phyloP scores from a whole-genome alignment of 169 alveolate genomes.

The Besnoitia besnoiti region DNA sequence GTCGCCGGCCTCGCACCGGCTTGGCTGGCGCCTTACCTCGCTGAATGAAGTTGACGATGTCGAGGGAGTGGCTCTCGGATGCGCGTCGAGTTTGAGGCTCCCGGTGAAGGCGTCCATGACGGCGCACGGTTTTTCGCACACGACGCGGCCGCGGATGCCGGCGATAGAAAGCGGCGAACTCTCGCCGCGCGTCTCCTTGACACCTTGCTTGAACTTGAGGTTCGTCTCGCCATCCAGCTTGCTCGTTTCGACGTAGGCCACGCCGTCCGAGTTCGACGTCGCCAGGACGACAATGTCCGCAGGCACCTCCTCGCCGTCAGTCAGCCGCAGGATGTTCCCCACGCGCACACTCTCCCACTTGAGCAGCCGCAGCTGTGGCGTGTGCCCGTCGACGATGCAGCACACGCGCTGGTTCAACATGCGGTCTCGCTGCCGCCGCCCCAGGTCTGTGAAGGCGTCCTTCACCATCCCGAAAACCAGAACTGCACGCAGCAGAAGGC shows the following conservation, averaged over 20 bases:
- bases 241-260: constrained; percentile 95
- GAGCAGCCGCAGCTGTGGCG: constrained; percentile 59
- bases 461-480: constrained; percentile 45
- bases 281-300: constrained; percentile 94
- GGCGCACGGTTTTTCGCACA: constrained; percentile 57
- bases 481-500: no score
- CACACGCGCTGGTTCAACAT: constrained; percentile 49
- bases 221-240: constrained; percentile 97
- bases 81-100: constrained; percentile 68
- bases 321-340: constrained; percentile 94
- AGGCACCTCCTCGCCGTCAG: constrained; percentile 85
- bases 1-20: background rate
- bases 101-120: constrained; percentile 62
- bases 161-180: constrained; percentile 56
- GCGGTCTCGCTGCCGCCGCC: constrained; percentile 39
- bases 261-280: constrained; percentile 88
- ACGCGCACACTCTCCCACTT: constrained; percentile 77
- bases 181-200: constrained; percentile 70
- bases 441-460: constrained; percentile 35
- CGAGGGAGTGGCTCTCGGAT: constrained; percentile 59
- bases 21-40: constrained; percentile 36
- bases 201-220: constrained; percentile 91
- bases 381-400: constrained; percentile 49
- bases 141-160: constrained; percentile 65
- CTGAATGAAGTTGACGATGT: constrained; percentile 48